These are phyloP conservation scores for Ceratocystis eucalypticola DNA, from an alignment of 2,329 filamentous ascomycete species.

Conservation along the genomic window DNA sequence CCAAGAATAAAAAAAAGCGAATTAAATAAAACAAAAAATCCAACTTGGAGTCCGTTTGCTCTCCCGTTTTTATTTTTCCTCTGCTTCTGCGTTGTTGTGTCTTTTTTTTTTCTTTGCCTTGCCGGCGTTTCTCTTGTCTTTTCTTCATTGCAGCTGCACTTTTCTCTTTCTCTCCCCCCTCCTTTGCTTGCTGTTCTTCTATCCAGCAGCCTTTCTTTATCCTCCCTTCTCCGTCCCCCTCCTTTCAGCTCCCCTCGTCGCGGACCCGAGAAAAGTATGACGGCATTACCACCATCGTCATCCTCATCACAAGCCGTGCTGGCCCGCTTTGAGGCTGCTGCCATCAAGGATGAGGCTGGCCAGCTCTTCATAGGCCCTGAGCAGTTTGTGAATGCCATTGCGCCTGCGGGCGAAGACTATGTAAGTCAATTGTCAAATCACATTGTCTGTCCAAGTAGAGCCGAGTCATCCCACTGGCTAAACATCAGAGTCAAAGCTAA, in stretches of 20 bases:
- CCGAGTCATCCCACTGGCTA: neutral
- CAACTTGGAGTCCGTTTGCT: constrained; percentile 4
- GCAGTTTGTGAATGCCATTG: constrained; percentile 85
- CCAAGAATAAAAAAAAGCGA: neutral
- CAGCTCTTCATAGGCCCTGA: constrained; percentile 69
- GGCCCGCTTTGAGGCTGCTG: constrained; percentile 62
- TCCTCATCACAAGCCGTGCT: constrained; percentile 28
- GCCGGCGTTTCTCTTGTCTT: constrained; percentile 1
- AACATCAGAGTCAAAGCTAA: neutral
- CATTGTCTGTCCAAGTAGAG: neutral
- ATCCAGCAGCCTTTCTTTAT: neutral
- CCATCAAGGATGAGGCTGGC: constrained; percentile 60
- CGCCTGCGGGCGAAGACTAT: constrained; percentile 76
- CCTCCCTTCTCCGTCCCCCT: neutral
- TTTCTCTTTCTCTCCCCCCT: neutral
- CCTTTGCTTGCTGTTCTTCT: neutral
- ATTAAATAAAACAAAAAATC: constrained; percentile 3
- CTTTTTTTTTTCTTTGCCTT: constrained; percentile 2
- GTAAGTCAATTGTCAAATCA: constrained; percentile 41
- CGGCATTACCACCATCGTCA: neutral
- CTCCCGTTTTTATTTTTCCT: constrained; percentile 9
- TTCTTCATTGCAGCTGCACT: neutral
- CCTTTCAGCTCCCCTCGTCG: neutral
- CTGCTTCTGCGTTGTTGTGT: constrained; percentile 6
- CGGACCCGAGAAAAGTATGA: constrained; percentile 5